Conservation (phyloP, 1,284 basidiomycete genomes). For the Moesziomyces antarcticus region DNA sequence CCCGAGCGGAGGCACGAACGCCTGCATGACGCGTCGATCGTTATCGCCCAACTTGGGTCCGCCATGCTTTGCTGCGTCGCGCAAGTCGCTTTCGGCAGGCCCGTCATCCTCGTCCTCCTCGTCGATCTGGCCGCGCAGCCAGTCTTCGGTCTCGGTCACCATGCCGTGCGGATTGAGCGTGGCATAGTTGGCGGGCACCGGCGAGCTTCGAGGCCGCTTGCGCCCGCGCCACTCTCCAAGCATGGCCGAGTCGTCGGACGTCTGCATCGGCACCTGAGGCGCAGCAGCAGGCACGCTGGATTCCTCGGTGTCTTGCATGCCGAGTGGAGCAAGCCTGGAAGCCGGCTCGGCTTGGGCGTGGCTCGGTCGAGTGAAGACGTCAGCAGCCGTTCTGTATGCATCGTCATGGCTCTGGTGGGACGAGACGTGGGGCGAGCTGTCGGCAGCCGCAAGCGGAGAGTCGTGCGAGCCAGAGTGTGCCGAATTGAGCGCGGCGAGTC, state of each 20-base stretch:
- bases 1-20: constrained; percentile 20
- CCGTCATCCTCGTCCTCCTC: constrained; percentile 11
- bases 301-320: not conserved
- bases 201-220: constrained; percentile 37
- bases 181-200: constrained; percentile 6
- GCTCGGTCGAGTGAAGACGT: not conserved
- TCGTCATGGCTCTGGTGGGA: constrained; percentile 4
- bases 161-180: constrained; percentile 9
- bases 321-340: not conserved
- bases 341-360: not conserved
- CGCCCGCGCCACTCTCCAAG: constrained; percentile 22
- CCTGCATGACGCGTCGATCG: constrained; percentile 22
- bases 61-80: constrained; percentile 1
- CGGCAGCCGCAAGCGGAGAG: not conserved
- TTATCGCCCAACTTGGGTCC: constrained; percentile 9
- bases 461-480: not conserved
- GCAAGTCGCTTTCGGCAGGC: not conserved
- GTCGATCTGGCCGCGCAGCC: constrained; percentile 20
- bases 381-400: not conserved
- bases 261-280: not conserved
- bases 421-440: constrained; percentile 1
- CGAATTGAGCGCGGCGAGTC: constrained; percentile 16
- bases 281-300: not conserved
- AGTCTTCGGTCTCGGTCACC: constrained; percentile 19
- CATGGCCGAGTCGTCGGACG: constrained; percentile 3